These are phyloP conservation scores for Colletotrichum salicis DNA, from an alignment of 2,329 filamentous ascomycete genomes.

Conservation along the genomic window DNA sequence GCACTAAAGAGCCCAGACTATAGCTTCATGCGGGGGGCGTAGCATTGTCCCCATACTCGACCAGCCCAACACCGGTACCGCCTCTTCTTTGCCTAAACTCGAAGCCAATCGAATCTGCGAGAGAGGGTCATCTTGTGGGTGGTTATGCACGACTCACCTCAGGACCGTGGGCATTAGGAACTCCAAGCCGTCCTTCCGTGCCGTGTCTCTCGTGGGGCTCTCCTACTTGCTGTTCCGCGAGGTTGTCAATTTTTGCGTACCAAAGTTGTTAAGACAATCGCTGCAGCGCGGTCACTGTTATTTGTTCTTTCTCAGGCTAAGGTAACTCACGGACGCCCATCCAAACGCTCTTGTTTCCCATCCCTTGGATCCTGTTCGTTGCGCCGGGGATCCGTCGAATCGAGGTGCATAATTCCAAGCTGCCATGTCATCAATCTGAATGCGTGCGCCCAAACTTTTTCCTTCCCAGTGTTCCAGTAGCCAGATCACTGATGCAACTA, in stretches of 20 bases:
- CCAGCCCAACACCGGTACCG: neutral
- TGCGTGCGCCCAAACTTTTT: neutral
- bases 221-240: conserved; percentile 18
- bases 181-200: conserved; percentile 26
- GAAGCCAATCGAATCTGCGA: conserved; percentile 22
- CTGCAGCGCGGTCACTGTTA: conserved; percentile 25
- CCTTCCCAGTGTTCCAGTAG: neutral
- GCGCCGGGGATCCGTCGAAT: conserved; percentile 5
- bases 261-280: conserved; percentile 2
- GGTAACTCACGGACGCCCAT: conserved; percentile 31
- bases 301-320: conserved; percentile 30
- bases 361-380: neutral
- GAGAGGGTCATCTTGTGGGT: conserved; percentile 10
- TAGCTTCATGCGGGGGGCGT: neutral
- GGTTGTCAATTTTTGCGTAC: conserved; percentile 22
- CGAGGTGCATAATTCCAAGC: conserved; percentile 2
- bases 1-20: neutral
- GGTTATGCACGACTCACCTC: conserved; percentile 24
- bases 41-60: neutral
- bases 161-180: conserved; percentile 12
- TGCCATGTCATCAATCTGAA: neutral
- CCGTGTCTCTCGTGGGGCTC: conserved; percentile 19
- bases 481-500: neutral
- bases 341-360: neutral
- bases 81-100: conserved; percentile 5